Base-by-base conservation (phyloP, 352 stramenopile genomes). In the Phytophthora palmivora region DNA sequence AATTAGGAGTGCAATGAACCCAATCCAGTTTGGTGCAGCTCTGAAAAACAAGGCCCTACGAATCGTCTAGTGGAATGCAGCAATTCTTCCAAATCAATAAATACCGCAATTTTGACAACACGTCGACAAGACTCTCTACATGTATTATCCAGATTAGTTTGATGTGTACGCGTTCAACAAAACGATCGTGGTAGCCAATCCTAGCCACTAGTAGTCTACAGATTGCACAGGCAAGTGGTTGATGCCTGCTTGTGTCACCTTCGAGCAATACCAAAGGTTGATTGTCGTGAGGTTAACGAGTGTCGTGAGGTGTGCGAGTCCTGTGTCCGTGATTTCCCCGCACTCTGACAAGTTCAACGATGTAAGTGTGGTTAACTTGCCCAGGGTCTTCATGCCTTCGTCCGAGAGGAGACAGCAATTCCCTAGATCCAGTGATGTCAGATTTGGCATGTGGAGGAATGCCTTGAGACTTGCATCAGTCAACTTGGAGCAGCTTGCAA, bases 231-330 rank as follows among this genome's bases (percentile, higher is more conserved):
- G 72, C 30, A 92, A 64, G 30, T 82, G 58, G 38, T 87, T 70
- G 32, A 94, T 72, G 7, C 83, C 78, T 1, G 38, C 58, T 48
- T 47, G 65, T 1, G 83, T 91, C 48, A 94, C 71, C 57, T 94
- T 92, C 15, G 67, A 86, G 68, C 85, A 94, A 57, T 92, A 92
- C 85, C 83, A 92, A 11, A 92, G 52, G 48, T 92, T 94, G 59
- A 92, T 84, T 14, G 68, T 84, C 30, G 67, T 61, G 36, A 94
- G 69, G 28, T 82, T 80, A 9, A 75, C 33, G 5, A 88, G 73
- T 21, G 73, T 50, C 6, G 72, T 60, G 11, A 94, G 62, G 26
- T 88, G 53, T 12, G 52, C 58, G 3, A 92, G 70, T 2, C 80
- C 84, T 24, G 59, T 53, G 32, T 94, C 86, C 2, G 80, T 88